Percentiles rank a stretch among this genome's conserved stretches.
Evolutionary conservation across 495 filamentous ascomycete genomes (phyloP).

Genomic region (Penicillium mononematosum): DNA sequence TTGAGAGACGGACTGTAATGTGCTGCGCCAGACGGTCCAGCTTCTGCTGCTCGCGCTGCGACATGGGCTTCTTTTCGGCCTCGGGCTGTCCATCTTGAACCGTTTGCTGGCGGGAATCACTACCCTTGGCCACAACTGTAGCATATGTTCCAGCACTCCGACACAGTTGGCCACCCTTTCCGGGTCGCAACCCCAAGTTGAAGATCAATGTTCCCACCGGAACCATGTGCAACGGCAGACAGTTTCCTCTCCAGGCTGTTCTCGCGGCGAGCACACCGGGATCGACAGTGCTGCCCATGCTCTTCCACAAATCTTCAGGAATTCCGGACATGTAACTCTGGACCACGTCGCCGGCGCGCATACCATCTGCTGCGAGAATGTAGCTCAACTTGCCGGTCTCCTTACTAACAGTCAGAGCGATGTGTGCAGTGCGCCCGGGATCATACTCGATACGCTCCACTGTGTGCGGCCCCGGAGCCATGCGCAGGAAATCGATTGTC

Average conservation of each 20-base stretch:
- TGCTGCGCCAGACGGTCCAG: constrained; percentile 59
- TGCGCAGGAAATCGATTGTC: constrained; percentile 81
- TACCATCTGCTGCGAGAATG: constrained; percentile 88
- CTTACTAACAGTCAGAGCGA: constrained; percentile 73
- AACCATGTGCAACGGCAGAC: constrained; percentile 89
- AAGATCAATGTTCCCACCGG: constrained; percentile 88
- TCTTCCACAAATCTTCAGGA: constrained; percentile 75
- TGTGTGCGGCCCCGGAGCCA: constrained; percentile 70
- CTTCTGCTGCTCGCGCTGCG: constrained; percentile 44
- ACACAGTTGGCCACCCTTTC: constrained; percentile 81
- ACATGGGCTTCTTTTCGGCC: constrained; percentile 35
- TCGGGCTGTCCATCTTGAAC: constrained; percentile 25
- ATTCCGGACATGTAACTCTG: constrained; percentile 89
- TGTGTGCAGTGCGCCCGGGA: constrained; percentile 88
- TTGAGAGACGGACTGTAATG: constrained; percentile 81
- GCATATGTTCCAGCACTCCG: constrained; percentile 90
- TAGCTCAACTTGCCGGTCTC: constrained; percentile 64
- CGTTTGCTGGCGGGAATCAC: constrained; percentile 49
- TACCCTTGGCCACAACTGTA: constrained; percentile 80
- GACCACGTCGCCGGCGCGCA: constrained; percentile 86
- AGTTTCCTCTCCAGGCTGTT: constrained; percentile 94
- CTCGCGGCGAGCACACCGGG: constrained; percentile 92
- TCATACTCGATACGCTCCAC: constrained; percentile 97
- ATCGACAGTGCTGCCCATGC: constrained; percentile 88
- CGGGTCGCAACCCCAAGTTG: constrained; percentile 75